Conservation (phyloP, 2,329 filamentous ascomycete species). For the Myriosclerotinia scirpicola region DNA sequence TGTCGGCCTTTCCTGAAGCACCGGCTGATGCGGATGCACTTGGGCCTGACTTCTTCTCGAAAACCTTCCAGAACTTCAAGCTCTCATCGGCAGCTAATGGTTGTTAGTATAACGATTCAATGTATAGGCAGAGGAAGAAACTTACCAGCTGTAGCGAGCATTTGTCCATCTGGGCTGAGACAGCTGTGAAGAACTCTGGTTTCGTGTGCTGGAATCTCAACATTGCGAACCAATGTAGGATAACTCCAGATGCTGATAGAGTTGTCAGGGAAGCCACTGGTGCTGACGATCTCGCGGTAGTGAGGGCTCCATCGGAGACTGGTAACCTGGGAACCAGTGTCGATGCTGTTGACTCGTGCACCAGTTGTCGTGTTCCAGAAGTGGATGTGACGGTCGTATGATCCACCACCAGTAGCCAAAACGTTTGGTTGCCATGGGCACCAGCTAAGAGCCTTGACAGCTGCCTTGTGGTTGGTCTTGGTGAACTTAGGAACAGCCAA, state of each 20-base stretch:
- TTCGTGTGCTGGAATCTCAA: conserved; percentile 97
- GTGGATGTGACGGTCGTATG: conserved; percentile 96
- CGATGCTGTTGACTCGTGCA: conserved; percentile 97
- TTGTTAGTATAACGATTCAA: conserved; percentile 38
- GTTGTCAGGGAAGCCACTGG: conserved; percentile 98
- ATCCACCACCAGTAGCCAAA: conserved; percentile 92
- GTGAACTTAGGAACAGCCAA: conserved; percentile 95
- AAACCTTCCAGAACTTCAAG: conserved; percentile 99
- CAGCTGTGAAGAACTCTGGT: conserved; percentile 95
- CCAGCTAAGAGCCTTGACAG: conserved; percentile 97
- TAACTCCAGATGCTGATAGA: conserved; percentile 99
- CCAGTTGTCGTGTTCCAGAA: conserved; percentile 99
- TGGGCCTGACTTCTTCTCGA: conserved; percentile 92
- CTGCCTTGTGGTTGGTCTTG: conserved; percentile 99
- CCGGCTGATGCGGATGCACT: conserved; percentile 64
- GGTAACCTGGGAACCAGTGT: conserved; percentile 96
- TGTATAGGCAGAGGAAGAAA: conserved; percentile 24
- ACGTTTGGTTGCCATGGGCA: conserved; percentile 99
- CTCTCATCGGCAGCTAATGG: conserved; percentile 81
- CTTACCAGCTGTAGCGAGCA: conserved; percentile 87
- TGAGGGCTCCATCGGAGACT: conserved; percentile 93
- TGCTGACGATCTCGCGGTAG: conserved; percentile 97
- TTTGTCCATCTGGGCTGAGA: conserved; percentile 95
- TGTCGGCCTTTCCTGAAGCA: conserved; percentile 74
- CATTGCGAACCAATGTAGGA: conserved; percentile 92